Evolutionary conservation across 306 rosid genomes (phyloP).

Genomic region (Medicago arabica): DNA sequence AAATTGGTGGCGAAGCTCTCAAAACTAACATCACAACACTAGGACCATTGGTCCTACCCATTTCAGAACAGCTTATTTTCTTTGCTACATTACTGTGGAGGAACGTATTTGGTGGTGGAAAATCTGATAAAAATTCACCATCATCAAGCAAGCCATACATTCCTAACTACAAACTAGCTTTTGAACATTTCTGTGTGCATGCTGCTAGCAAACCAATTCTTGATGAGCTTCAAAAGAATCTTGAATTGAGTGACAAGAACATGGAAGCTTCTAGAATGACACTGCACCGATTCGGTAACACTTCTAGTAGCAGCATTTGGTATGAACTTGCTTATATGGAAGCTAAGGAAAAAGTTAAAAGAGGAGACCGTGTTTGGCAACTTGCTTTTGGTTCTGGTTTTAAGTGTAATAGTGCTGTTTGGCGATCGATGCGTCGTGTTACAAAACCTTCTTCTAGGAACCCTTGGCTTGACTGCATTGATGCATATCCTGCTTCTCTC

Average conservation of each 20-base stretch:
- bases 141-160: constrained; percentile 76
- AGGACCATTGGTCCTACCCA: constrained; percentile 89
- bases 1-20: constrained; percentile 93
- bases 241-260: constrained; percentile 80
- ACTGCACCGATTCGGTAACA: constrained; percentile 87
- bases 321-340: constrained; percentile 92
- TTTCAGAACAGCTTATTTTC: constrained; percentile 90
- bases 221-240: constrained; percentile 85
- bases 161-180: constrained; percentile 91
- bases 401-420: constrained; percentile 89
- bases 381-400: constrained; percentile 95
- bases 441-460: constrained; percentile 59
- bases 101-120: constrained; percentile 68
- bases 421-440: constrained; percentile 72
- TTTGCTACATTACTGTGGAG: constrained; percentile 74
- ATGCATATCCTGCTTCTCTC: constrained; percentile 60
- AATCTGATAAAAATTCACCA: constrained; percentile 35
- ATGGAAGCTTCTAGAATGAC: constrained; percentile 93
- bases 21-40: constrained; percentile 95
- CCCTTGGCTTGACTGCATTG: constrained; percentile 89
- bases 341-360: constrained; percentile 74
- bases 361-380: constrained; percentile 94
- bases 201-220: constrained; percentile 82
- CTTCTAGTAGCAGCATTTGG: constrained; percentile 97
- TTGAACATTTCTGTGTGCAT: constrained; percentile 93